A percentile compares a stretch with the other conserved stretches of the same genome.
phyloP scores from a whole-genome alignment of 2,329 filamentous ascomycete genomes.

The Hypoxylon sp. region DNA sequence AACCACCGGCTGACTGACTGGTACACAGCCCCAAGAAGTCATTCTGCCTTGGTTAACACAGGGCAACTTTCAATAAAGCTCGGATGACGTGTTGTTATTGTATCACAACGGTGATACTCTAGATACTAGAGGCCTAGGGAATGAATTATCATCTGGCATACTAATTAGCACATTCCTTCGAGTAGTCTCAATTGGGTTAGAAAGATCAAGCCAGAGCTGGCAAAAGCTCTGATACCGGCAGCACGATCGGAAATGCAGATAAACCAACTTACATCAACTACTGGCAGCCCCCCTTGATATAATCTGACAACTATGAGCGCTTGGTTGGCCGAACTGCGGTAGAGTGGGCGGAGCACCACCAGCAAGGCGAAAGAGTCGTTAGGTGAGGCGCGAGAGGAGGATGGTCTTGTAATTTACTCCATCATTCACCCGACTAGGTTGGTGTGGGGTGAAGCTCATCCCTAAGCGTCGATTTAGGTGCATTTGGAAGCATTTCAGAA shows the following conservation, averaged over 20 bases:
- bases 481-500: no score
- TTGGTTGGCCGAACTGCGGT: conserved; percentile 1
- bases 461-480: no score
- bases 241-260: conserved; percentile 15
- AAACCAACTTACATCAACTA: conserved; percentile 4
- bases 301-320: not conserved
- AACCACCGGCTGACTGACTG: no score
- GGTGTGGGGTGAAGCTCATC: not conserved
- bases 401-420: no score
- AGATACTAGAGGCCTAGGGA: conserved; percentile 17
- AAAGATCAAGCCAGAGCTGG: no score
- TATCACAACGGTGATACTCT: no score
- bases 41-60: no score
- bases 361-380: conserved; percentile 3
- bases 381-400: not conserved
- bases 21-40: no score
- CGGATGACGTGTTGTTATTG: conserved; percentile 26
- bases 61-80: not conserved
- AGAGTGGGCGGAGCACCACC: conserved; percentile 8
- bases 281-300: conserved; percentile 9
- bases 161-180: no score
- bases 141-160: conserved; percentile 4
- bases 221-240: conserved; percentile 47
- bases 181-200: no score
- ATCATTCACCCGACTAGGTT: no score